Base-by-base conservation (phyloP, 2,329 filamentous ascomycete species). In the Alternaria brassicicola region DNA sequence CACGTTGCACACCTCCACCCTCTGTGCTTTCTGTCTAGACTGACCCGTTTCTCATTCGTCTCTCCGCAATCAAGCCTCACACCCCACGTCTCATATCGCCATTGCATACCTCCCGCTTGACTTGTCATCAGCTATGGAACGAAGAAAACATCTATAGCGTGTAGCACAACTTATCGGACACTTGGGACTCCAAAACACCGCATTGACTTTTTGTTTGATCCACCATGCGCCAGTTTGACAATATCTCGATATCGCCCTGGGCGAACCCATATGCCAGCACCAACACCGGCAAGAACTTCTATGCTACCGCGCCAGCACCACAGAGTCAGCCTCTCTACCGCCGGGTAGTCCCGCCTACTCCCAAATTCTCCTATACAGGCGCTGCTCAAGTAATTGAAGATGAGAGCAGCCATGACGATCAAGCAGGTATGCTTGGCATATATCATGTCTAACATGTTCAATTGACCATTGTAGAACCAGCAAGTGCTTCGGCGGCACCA, bases 1-100 rank as follows among this genome's bases (percentile, higher is more conserved):
- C 68, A 69, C 55, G 60, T 61, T 57, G 62, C 64, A 62, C 58
- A 59, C 61, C 43, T 47, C 67, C 67, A 65, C 64, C 66, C 62
- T 62, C 63, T 52, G 59, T 70, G 65, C 66, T 65, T 70, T 47
- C 28, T 66, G 49, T 61, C 62, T 55, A 68, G 52, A 64, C 62
- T 70, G 57, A 63, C 52, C 64, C 49, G 52, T 59, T 62, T 71
- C 70, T 67, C 48, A 74, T 76, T 74, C 72, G 72, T 67, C 69
- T 68, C 73, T 73, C 73, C 69, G 60, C 71, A 70, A 56, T 68
- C 63, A 63, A 67, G 69, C 65, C 61, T 61, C 64, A 62, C 64
- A 68, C 68, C 69, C 71, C 73, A 76, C 73, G 70, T 76, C 69
- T 64, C 62, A 74, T 72, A 68, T 72, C 61, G 67, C 72, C 60